phyloP scores from a whole-genome alignment of 2,329 filamentous ascomycete species.

The Microthyrium microscopicum region DNA sequence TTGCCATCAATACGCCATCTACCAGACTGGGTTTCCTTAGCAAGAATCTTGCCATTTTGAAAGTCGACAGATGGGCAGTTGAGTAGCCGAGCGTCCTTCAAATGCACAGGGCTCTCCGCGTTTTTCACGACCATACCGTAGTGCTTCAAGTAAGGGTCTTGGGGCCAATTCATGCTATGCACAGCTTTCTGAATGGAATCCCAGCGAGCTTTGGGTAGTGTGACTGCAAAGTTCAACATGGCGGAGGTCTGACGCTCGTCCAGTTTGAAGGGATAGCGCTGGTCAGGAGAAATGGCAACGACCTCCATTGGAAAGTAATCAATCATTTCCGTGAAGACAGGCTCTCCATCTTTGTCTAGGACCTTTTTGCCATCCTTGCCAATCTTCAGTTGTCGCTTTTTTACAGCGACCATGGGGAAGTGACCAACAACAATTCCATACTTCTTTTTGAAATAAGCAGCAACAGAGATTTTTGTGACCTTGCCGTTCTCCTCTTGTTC shows the following conservation, averaged over 20 bases:
- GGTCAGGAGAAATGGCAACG: conserved; percentile 16
- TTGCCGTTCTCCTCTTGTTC: conserved; percentile 19
- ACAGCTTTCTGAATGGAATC: conserved; percentile 53
- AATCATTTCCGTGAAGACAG: conserved; percentile 20
- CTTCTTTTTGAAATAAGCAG: conserved; percentile 35
- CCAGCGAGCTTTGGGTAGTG: conserved; percentile 52
- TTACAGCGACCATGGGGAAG: conserved; percentile 28
- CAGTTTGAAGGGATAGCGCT: conserved; percentile 46
- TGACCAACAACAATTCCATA: too few relatives aligned
- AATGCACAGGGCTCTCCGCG: conserved; percentile 27
- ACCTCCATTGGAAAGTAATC: conserved; percentile 18
- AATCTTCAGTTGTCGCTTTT: too few relatives aligned
- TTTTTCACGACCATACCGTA: too few relatives aligned
- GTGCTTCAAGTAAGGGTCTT: conserved; percentile 51
- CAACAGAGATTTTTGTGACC: conserved; percentile 34
- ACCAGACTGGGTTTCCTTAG: conserved; percentile 36
- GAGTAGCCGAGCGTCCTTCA: not conserved
- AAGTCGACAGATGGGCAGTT: not conserved
- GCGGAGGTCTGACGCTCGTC: conserved; percentile 48
- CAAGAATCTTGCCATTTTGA: conserved; percentile 6
- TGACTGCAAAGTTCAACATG: conserved; percentile 93
- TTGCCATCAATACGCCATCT: conserved; percentile 80
- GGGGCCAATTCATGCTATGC: conserved; percentile 45
- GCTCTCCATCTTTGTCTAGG: conserved; percentile 32
- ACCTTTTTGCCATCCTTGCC: conserved; percentile 30